Evolutionary conservation across 1,284 basidiomycete species (phyloP), one percentile per base, ranked within the genome.

Genomic region (Coniferiporia weirii): DNA sequence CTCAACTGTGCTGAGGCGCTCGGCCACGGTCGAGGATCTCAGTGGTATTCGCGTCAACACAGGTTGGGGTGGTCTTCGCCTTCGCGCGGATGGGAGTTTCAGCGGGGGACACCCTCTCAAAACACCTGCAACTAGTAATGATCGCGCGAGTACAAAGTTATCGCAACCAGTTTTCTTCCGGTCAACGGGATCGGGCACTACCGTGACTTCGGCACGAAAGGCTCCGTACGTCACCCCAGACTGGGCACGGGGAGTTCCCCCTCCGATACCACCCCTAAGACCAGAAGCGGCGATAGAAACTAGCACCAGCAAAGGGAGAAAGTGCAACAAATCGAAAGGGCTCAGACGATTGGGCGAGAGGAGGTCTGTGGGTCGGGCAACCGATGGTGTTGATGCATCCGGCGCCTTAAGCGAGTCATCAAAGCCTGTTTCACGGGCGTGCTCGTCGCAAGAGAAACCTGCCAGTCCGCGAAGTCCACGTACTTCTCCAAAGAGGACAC

Each of bases 31-130:
- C 36, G 53, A 55, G 13, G 54, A 55, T 15, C 20, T 54, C 4
- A 54, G 40, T 38, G 52, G 52, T 12, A 44, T 52, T 32, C 59
- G 53, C 15, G 45, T 56, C 9, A 61, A 54, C 40, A 52, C 36
- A n/a, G 60, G 60, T 12, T 61, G 60, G 60, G 60, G 60, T n/a
- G 60, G 60, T 17, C 50, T 61, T 9, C 60, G 60, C n/a, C 36
- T 57, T 10, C 54, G 54, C 6, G 44, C 54, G 15, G 59, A 60
- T 22, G 59, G 59, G 2, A 56, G 35, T 19, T 35, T 56, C 8
- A 45, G 53, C 22, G 48, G 54, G 9, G 49, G 43, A 22, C 54
- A 56, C 12, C 43, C 36, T 3, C 54, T 53, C 35, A 12, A 27
- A 13, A 9, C 35, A 7, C 17, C 59, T 27, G 20, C 44, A 32